Evolutionary conservation across 179 eudicot species (phyloP).

Genomic region (Beta lomatogona): DNA sequence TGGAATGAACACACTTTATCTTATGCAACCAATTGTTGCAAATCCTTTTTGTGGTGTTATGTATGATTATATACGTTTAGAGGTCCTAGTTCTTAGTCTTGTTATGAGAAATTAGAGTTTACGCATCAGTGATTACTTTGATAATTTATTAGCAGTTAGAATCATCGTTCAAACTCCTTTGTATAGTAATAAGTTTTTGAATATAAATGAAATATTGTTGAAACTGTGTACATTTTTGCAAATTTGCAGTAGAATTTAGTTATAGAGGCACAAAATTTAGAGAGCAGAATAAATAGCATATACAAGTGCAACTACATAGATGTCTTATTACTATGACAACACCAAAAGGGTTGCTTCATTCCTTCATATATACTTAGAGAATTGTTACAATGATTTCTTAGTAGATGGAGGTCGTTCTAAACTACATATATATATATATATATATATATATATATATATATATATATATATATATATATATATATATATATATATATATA

Average conservation of each 20-base stretch:
- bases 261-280: too few species aligned
- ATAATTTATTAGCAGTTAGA: too few species aligned
- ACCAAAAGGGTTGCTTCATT: accelerated
- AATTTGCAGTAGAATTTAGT: too few species aligned
- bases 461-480: neutral
- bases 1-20: conserved; percentile 40
- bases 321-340: too few species aligned
- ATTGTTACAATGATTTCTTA: neutral
- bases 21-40: conserved; percentile 32
- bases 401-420: neutral
- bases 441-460: conserved; percentile 32
- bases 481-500: conserved; percentile 28
- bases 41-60: conserved; percentile 37
- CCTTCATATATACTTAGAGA: too few species aligned
- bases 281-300: too few species aligned
- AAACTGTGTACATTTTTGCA: too few species aligned
- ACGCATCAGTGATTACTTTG: neutral
- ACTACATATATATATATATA: too few species aligned
- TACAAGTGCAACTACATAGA: accelerated
- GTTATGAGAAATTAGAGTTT: neutral
- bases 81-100: conserved; percentile 27
- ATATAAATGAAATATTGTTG: too few species aligned
- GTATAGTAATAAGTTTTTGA: too few species aligned
- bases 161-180: too few species aligned
- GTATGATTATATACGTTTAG: conserved; percentile 55